Evolutionary conservation across 2,329 filamentous ascomycete genomes (phyloP), one percentile per base, ranked within the genome.

Genomic region (Aspergillus amoenus): DNA sequence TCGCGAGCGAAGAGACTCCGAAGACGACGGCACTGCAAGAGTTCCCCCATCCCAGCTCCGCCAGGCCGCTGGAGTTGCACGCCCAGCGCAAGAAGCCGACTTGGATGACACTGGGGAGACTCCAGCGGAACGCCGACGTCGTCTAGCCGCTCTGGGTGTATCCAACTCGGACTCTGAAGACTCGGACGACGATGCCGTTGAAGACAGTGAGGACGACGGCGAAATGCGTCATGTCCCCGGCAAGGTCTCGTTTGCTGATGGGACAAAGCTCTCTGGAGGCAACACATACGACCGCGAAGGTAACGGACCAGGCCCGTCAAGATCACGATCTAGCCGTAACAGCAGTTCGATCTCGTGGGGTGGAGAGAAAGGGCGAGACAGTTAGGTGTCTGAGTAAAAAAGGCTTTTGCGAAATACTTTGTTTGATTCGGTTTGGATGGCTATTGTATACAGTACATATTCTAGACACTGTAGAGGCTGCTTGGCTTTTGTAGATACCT

Each of bases 51-150:
- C 73, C 15, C 68, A 70, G 51, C 65, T 73, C 32, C 70, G 71
- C 30, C 60, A 68, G 60, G 68, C 67, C 4, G 70, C 70, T 34
- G 70, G 71, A 52, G 50, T 73, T 12, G 43, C 62, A 0, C 62
- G 59, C 9, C 64, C 68, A 9, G 65, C 66, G 2, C 68, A 62
- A 24, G 57, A 67, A 56, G 41, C 39, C 6, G 70, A 70, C 27
- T 11, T 64, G 12, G 73, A 75, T 13, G 73, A 76, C n/a, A 73
- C 72, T 0, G 70, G 69, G 24, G 76, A 79, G 58, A 79, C 78
- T 3, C 76, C 76, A 1, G 78, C 76, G 8, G 77, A 80, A 60
- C 76, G 76, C 40, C 72, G 76, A 47, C 76, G 78, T 56, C 76
- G 78, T 66, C 70, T 79, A 7, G 77, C 76, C 24, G 77, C 76